Base-by-base conservation (phyloP, 805 yeast genomes). In the Ogataea trehaloabstinens region DNA sequence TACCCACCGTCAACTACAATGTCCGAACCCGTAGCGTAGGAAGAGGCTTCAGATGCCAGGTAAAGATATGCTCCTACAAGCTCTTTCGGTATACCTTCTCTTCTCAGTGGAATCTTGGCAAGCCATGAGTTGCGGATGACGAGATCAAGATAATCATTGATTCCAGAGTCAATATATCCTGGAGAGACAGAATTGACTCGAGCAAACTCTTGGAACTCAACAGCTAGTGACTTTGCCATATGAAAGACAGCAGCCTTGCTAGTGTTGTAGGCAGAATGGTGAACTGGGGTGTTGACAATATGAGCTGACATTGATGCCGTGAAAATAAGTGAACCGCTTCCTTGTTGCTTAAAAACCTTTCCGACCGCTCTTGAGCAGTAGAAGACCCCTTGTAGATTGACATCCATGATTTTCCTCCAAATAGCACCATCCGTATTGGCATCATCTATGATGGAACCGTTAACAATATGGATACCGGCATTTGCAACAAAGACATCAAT, bases 261-360 rank as follows among this genome's bases (percentile, higher is more conserved):
- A 25, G 70, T 68, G 46, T 71, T 72, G 55, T 72, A 72, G 29
- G 69, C 69, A 34, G 76, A 70, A 49, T 73, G 78, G 48, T 66
- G 61, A 48, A 71, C 67, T 34, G 80, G 80, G 34, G 70, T 73
- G 46, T 74, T 74, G 45, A 71, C 75, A 46, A 74, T 73, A 58
- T 71, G 77, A 6, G 71, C 78, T 11, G 76, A 70, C 78, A 74
- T 74, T 16, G 78, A 73, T 4, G 76, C 79, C 12, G 80, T 74
- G 59, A 73, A 68, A 40, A 74, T 65, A 44, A 74, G 57, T 5
- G 77, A 71, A 19, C 80, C 80, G 29, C 54, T 57, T 22, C 74
- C 73, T 48, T 71, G 66, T 40, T 63, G 55, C 49, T 66, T 64
- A 63, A 74, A 74, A 21, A 73, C 56, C 40, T 56, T 60, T 22